A percentile compares a stretch with the other conserved stretches of the same genome.
Conservation (phyloP, 305 asterid species). For the Rubia balearica region DNA sequence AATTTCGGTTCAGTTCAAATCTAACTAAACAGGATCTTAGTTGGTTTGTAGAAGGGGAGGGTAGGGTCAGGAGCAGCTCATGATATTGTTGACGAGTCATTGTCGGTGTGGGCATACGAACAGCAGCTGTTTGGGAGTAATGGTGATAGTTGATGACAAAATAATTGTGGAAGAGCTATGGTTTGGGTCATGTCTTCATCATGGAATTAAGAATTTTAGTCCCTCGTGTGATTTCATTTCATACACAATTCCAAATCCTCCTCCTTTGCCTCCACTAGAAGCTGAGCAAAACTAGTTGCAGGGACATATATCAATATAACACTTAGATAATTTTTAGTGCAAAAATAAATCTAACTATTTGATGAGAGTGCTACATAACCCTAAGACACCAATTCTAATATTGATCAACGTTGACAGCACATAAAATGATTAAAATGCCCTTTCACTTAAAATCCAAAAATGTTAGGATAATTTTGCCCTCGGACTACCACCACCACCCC, state of each 20-base stretch:
- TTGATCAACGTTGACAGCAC: no score
- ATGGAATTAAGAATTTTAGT: slow-evolving; percentile 20
- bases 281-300: background rate
- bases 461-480: no score
- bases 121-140: background rate
- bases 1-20: background rate
- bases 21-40: background rate
- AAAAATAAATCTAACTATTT: no score
- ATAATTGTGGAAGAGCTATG: slow-evolving; percentile 14
- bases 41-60: background rate
- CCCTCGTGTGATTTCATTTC: background rate
- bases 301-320: no score
- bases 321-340: no score
- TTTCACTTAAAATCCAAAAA: no score
- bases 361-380: no score
- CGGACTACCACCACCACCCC: no score
- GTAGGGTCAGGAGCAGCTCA: slow-evolving; percentile 10
- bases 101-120: slow-evolving; percentile 15
- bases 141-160: slow-evolving; percentile 24
- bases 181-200: slow-evolving; percentile 27
- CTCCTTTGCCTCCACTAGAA: background rate
- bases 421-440: no score
- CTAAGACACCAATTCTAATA: no score
- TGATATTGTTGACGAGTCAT: slow-evolving; percentile 21
- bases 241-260: background rate